Conservation (phyloP, 805 yeast species). For the Kockiozyma suomiensis region DNA sequence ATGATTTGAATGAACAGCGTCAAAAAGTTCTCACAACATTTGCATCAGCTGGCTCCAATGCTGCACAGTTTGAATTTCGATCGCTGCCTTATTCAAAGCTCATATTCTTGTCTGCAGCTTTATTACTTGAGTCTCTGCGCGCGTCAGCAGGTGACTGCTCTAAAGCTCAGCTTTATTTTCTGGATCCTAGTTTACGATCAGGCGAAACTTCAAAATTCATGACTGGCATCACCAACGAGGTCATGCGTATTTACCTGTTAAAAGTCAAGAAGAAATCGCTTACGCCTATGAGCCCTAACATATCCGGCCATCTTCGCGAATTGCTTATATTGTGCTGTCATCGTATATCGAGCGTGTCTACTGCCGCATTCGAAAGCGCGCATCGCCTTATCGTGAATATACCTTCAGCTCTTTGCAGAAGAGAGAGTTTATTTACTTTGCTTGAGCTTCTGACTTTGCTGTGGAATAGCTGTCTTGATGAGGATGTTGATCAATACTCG, state of each 20-base stretch:
- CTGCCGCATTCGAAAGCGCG: constrained; percentile 76
- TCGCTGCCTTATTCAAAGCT: constrained; percentile 70
- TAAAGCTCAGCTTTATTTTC: constrained; percentile 71
- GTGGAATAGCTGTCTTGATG: constrained; percentile 79
- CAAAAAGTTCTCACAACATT: constrained; percentile 51
- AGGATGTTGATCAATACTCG: constrained; percentile 79
- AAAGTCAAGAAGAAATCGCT: constrained; percentile 52
- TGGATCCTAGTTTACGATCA: constrained; percentile 79
- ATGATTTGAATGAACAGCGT: constrained; percentile 74
- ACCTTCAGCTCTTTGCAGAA: constrained; percentile 81
- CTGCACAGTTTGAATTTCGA: constrained; percentile 55
- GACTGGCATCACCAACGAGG: constrained; percentile 62
- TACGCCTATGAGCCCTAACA: constrained; percentile 58
- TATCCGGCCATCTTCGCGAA: constrained; percentile 69
- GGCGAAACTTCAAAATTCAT: constrained; percentile 70
- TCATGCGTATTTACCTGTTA: constrained; percentile 43
- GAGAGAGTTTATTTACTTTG: constrained; percentile 69
- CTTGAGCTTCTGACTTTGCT: constrained; percentile 78
- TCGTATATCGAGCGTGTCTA: constrained; percentile 71
- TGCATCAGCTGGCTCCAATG: constrained; percentile 49
- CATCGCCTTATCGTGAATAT: constrained; percentile 63
- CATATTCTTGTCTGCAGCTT: constrained; percentile 84
- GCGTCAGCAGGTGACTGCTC: constrained; percentile 81
- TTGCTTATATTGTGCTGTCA: constrained; percentile 76
- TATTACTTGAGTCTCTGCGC: constrained; percentile 76